Conservation (phyloP, 1,139 yeast species). For the Yamadazyma pseudoaaseri region DNA sequence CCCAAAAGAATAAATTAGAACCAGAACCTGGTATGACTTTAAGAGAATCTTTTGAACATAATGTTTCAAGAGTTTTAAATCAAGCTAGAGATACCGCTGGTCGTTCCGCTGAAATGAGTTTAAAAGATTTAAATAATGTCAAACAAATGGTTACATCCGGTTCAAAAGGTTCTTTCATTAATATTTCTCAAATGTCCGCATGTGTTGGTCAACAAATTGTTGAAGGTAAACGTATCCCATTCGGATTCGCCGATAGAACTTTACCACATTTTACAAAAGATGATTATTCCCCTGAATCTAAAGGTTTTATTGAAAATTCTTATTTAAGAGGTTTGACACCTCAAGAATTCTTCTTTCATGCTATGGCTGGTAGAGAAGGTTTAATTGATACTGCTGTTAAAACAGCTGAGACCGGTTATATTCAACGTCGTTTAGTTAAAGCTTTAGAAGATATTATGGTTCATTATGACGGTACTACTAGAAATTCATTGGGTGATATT, state of each 20-base stretch:
- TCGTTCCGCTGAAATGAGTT: conserved; percentile 94
- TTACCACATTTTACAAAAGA: conserved; percentile 98
- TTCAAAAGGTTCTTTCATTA: conserved; percentile 98
- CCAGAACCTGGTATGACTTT: conserved; percentile 99
- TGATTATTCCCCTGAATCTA: conserved; percentile 96
- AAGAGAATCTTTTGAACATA: conserved; percentile 97
- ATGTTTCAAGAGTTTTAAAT: conserved; percentile 90
- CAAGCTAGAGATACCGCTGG: conserved; percentile 99
- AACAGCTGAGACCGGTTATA: conserved; percentile 99
- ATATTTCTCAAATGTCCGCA: conserved; percentile 99
- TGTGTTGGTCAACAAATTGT: conserved; percentile 99
- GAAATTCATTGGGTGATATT: conserved; percentile 95
- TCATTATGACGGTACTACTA: conserved; percentile 96
- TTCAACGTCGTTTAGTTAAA: conserved; percentile 97
- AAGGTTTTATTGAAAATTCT: conserved; percentile 97
- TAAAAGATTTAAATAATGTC: conserved; percentile 91
- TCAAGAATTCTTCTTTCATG: conserved; percentile 98
- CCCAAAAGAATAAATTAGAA: conserved; percentile 81
- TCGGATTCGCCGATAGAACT: conserved; percentile 94
- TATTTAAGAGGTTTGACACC: conserved; percentile 97
- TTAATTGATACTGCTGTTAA: conserved; percentile 98
- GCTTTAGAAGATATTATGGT: conserved; percentile 99
- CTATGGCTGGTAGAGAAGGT: conserved; percentile 99
- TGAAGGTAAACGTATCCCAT: conserved; percentile 99
- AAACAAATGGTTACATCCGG: conserved; percentile 99